Conservation (phyloP, 345 rosid genomes). For the Arabidopsis suecica region DNA sequence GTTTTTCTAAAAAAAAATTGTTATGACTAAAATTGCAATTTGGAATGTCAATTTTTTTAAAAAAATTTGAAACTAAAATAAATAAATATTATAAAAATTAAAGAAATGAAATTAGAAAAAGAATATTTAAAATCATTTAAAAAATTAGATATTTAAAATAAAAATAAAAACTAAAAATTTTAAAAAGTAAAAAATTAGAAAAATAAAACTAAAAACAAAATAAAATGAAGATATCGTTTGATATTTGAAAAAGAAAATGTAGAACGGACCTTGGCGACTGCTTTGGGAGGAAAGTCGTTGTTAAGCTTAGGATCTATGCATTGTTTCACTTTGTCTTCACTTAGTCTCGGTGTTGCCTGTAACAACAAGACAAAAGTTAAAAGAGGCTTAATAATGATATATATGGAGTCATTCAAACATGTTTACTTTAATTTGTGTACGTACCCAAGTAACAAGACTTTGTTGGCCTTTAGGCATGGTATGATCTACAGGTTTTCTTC, state of each 20-base stretch:
- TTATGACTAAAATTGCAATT: no score
- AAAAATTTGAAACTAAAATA: no score
- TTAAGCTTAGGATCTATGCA: conserved; percentile 96
- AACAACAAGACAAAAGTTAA: not conserved
- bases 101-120: no score
- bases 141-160: no score
- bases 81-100: no score
- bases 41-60: no score
- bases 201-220: no score
- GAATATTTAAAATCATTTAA: no score
- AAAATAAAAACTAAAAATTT: no score
- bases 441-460: conserved; percentile 97
- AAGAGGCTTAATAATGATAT: not conserved
- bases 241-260: not conserved
- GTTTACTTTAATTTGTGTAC: conserved; percentile 28
- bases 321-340: conserved; percentile 98
- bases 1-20: no score
- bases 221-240: not conserved
- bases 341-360: conserved; percentile 98
- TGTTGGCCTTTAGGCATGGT: conserved; percentile 99
- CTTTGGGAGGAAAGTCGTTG: conserved; percentile 93
- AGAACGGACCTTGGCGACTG: conserved; percentile 84
- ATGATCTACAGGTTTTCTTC: conserved; percentile 98
- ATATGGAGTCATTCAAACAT: not conserved
- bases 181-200: no score